Evolutionary conservation across 1,139 yeast species (phyloP).

Genomic region (Yamadazyma spencermartinsiae): DNA sequence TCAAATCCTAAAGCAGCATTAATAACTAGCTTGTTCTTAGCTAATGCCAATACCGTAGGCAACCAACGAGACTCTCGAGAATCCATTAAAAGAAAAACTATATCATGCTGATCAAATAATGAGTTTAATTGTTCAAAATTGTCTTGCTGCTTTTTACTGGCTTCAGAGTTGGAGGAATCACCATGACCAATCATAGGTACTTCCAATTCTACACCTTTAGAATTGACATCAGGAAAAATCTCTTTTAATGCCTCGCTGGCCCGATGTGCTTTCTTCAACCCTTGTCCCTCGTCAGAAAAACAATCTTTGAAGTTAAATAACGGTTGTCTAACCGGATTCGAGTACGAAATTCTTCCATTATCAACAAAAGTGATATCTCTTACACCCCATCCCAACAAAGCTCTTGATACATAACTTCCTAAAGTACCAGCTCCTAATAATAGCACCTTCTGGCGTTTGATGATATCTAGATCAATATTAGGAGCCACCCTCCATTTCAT

Average conservation of each 20-base stretch:
- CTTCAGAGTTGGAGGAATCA: slow-evolving; percentile 55
- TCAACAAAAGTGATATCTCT: slow-evolving; percentile 83
- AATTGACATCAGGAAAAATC: slow-evolving; percentile 74
- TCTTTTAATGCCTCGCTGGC: slow-evolving; percentile 74
- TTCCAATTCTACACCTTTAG: slow-evolving; percentile 63
- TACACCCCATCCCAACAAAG: slow-evolving; percentile 93
- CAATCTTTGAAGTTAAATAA: slow-evolving; percentile 77
- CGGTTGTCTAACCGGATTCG: slow-evolving; percentile 96
- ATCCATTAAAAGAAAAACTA: slow-evolving; percentile 79
- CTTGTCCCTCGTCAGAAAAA: slow-evolving; percentile 52
- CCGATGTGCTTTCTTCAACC: slow-evolving; percentile 66
- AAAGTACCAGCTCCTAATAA: slow-evolving; percentile 96
- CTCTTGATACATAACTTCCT: slow-evolving; percentile 88
- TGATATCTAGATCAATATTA: slow-evolving; percentile 62
- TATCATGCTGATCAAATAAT: slow-evolving; percentile 72
- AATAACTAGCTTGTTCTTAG: slow-evolving; percentile 67
- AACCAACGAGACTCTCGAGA: slow-evolving; percentile 96
- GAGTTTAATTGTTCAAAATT: slow-evolving; percentile 54
- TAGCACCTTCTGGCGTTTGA: slow-evolving; percentile 62
- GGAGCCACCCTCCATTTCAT: slow-evolving; percentile 99
- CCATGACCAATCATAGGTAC: slow-evolving; percentile 95
- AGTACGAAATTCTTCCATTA: slow-evolving; percentile 81
- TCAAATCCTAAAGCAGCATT: slow-evolving; percentile 97
- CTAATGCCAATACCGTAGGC: slow-evolving; percentile 79
- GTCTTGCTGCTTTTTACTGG: slow-evolving; percentile 31